Percentiles rank a stretch among this genome's conserved stretches.
Evolutionary conservation across 2,329 filamentous ascomycete genomes (phyloP).

Genomic region (Trichophyton verrucosum): DNA sequence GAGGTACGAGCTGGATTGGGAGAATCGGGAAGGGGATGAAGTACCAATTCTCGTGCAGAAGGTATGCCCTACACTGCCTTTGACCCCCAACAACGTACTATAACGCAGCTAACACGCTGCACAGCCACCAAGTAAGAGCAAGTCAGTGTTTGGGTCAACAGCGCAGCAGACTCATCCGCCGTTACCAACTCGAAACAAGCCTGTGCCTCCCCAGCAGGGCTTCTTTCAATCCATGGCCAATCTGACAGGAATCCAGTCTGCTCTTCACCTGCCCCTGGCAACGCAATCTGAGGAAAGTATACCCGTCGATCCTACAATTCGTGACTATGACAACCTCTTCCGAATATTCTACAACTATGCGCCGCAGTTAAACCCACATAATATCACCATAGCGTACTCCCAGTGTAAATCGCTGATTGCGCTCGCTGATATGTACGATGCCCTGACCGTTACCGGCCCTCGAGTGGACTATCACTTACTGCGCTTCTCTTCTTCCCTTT

Average conservation of each 20-base stretch:
- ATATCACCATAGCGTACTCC: constrained; percentile 83
- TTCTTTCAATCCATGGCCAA: constrained; percentile 87
- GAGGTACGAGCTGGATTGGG: constrained; percentile 78
- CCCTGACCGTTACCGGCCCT: constrained; percentile 72
- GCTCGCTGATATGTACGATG: constrained; percentile 90
- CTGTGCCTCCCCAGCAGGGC: constrained; percentile 47
- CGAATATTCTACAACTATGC: constrained; percentile 92
- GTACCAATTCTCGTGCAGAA: constrained; percentile 81
- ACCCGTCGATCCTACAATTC: constrained; percentile 56
- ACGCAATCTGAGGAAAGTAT: constrained; percentile 46
- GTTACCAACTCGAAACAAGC: constrained; percentile 50
- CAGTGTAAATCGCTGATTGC: constrained; percentile 84
- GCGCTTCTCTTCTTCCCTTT: constrained; percentile 78
- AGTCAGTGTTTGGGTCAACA: constrained; percentile 42
- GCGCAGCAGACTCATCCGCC: constrained; percentile 21
- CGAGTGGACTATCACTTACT: constrained; percentile 88
- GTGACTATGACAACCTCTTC: constrained; percentile 92
- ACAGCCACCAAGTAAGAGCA: constrained; percentile 28
- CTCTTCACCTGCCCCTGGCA: constrained; percentile 38
- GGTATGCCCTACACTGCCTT: constrained; percentile 34
- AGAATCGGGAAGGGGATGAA: constrained; percentile 55
- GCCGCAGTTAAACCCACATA: constrained; percentile 67
- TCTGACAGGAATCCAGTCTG: constrained; percentile 47
- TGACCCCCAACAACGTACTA: too few species aligned
- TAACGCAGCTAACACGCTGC: constrained; percentile 5